These are phyloP conservation scores for Mucor plumbeus DNA, from an alignment of 371 early-diverging fungal species.

Conservation along the genomic window DNA sequence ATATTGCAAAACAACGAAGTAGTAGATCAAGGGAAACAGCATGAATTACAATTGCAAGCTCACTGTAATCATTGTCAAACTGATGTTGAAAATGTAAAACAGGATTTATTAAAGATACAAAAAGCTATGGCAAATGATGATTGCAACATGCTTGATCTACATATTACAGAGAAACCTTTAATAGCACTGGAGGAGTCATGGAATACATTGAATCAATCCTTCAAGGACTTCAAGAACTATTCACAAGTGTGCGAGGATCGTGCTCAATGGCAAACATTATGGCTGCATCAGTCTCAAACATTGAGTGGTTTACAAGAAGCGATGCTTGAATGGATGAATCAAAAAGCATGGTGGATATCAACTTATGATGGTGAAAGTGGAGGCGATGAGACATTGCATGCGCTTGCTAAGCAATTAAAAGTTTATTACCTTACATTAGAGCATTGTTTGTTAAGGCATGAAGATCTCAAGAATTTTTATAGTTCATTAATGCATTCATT, in stretches of 20 bases:
- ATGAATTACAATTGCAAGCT: background rate
- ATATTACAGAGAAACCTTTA: background rate
- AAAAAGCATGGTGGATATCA: conserved; percentile 30
- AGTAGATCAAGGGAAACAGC: background rate
- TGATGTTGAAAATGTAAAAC: background rate
- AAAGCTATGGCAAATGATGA: background rate
- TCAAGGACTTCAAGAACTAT: background rate
- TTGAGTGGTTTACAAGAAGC: conserved; percentile 20
- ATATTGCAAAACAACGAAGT: background rate
- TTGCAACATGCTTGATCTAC: background rate
- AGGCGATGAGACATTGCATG: background rate
- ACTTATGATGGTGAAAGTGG: conserved; percentile 13
- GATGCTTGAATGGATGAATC: conserved; percentile 31
- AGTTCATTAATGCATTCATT: background rate
- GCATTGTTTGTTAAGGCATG: background rate
- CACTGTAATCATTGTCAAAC: background rate
- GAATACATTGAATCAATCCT: background rate
- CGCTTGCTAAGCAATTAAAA: background rate
- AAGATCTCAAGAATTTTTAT: background rate
- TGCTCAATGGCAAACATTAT: conserved; percentile 26
- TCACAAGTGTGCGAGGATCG: conserved; percentile 17
- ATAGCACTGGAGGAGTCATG: background rate
- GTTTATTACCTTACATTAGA: background rate
- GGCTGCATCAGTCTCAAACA: background rate
- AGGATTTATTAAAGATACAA: background rate